Evolutionary conservation across 1,284 basidiomycete species (phyloP).

Genomic region (Ganoderma boninense): DNA sequence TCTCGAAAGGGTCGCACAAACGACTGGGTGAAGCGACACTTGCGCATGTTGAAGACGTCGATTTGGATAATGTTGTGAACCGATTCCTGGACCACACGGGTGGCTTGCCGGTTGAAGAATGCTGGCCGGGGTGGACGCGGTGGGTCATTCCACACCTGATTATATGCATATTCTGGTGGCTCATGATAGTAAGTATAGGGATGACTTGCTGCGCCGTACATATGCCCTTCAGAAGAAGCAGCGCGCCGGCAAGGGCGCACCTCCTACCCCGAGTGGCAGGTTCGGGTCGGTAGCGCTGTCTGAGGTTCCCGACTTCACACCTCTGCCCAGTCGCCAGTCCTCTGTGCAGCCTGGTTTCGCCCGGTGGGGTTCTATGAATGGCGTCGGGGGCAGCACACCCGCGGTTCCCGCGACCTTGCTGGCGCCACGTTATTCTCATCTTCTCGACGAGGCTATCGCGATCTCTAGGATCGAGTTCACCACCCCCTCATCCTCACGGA

Average conservation of each 20-base stretch:
- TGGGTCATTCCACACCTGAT: constrained; percentile 41
- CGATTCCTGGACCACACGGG: constrained; percentile 30
- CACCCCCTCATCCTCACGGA: constrained; percentile 2
- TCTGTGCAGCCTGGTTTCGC: constrained; percentile 25
- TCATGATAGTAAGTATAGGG: constrained; percentile 46
- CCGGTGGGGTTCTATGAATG: constrained; percentile 16
- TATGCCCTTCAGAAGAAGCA: constrained; percentile 71
- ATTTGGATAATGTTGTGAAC: constrained; percentile 25
- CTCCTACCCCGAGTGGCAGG: constrained; percentile 50
- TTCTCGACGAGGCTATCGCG: constrained; percentile 59
- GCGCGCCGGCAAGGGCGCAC: constrained; percentile 60
- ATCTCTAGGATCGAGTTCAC: constrained; percentile 33
- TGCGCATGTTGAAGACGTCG: constrained; percentile 29
- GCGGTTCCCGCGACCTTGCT: constrained; percentile 49
- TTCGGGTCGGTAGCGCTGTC: constrained; percentile 33
- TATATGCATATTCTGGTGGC: not conserved
- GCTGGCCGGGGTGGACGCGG: constrained; percentile 55
- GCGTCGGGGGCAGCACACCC: constrained; percentile 18
- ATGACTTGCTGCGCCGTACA: constrained; percentile 60
- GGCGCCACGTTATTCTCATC: constrained; percentile 64
- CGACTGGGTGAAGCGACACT: constrained; percentile 27
- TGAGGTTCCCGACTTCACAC: constrained; percentile 62
- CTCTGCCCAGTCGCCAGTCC: constrained; percentile 41
- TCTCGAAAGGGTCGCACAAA: constrained; percentile 50
- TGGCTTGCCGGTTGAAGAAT: constrained; percentile 24